Conservation (phyloP, 1,284 basidiomycete genomes). For the Pyrrhoderma lamaoense region DNA sequence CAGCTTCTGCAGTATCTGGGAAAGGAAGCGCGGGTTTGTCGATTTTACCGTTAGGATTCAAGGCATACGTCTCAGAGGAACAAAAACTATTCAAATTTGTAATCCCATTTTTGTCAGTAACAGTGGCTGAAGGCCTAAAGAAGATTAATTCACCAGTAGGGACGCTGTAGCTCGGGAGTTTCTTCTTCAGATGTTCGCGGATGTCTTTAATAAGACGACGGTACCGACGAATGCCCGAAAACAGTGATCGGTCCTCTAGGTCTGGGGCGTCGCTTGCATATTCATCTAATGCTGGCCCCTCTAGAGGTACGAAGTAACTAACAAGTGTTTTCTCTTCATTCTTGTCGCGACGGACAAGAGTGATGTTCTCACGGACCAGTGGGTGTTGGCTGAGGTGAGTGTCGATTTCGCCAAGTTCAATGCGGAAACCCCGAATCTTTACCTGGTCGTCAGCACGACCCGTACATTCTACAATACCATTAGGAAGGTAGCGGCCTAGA, state of each 20-base stretch:
- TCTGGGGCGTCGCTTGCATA: slow-evolving; percentile 69
- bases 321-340: slow-evolving; percentile 99
- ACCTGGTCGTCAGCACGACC: slow-evolving; percentile 98
- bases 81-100: slow-evolving; percentile 61
- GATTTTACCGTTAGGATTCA: slow-evolving; percentile 99
- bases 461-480: slow-evolving; percentile 94
- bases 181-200: slow-evolving; percentile 94
- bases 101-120: not conserved
- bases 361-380: slow-evolving; percentile 93
- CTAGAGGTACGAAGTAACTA: slow-evolving; percentile 94
- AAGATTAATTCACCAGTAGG: slow-evolving; percentile 59
- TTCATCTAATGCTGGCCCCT: slow-evolving; percentile 62
- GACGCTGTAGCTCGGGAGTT: slow-evolving; percentile 90
- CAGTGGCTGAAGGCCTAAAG: not conserved
- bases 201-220: slow-evolving; percentile 89
- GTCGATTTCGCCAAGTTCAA: slow-evolving; percentile 98
- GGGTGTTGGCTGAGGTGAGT: slow-evolving; percentile 93
- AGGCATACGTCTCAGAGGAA: slow-evolving; percentile 94
- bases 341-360: slow-evolving; percentile 94
- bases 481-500: slow-evolving; percentile 89
- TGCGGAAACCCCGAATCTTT: slow-evolving; percentile 99
- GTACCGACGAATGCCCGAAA: slow-evolving; percentile 76
- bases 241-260: slow-evolving; percentile 46
- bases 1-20: slow-evolving; percentile 88
- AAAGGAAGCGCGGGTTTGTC: slow-evolving; percentile 98